phyloP scores from a whole-genome alignment of 768 basidiomycete species.

The Leccinellum rugosiceps region DNA sequence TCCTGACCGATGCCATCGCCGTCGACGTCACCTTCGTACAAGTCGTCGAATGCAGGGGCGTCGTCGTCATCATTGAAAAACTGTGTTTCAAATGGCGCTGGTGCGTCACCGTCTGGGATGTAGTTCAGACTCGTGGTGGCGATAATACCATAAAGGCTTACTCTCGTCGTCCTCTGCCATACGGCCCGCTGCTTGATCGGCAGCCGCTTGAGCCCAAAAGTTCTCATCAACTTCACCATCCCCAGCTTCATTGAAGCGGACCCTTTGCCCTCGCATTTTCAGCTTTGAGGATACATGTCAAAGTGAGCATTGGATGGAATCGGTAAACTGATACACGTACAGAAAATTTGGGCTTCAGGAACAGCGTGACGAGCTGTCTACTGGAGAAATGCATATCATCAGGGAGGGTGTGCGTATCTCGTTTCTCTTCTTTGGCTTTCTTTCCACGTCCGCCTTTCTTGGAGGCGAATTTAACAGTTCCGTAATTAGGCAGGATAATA shows the following conservation, averaged over 20 bases:
- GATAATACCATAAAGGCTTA: constrained; percentile 29
- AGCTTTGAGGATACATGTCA: constrained; percentile 46
- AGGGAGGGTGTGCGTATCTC: constrained; percentile 76
- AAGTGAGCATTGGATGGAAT: constrained; percentile 2
- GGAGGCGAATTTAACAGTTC: constrained; percentile 24
- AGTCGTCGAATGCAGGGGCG: constrained; percentile 66
- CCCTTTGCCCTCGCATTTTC: constrained; percentile 80
- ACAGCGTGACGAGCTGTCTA: constrained; percentile 84
- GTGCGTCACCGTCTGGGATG: constrained; percentile 42
- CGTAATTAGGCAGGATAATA: constrained; percentile 63
- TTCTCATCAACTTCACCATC: constrained; percentile 93
- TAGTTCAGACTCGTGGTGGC: constrained; percentile 8
- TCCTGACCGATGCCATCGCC: constrained; percentile 49
- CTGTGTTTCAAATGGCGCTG: constrained; percentile 86
- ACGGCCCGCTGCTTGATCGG: constrained; percentile 68
- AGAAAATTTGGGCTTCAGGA: constrained; percentile 93
- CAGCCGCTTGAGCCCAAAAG: constrained; percentile 96
- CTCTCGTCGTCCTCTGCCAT: constrained; percentile 60
- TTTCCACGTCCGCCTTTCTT: constrained; percentile 43
- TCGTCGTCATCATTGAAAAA: constrained; percentile 97
- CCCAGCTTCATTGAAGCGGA: constrained; percentile 50
- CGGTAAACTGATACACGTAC: constrained; percentile 45
- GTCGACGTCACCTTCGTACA: constrained; percentile 44
- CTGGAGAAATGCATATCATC: constrained; percentile 98
- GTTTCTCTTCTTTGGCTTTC: constrained; percentile 55